Evolutionary conservation across 2,329 filamentous ascomycete genomes (phyloP).

Genomic region (Exophiala phaeomuriformis): DNA sequence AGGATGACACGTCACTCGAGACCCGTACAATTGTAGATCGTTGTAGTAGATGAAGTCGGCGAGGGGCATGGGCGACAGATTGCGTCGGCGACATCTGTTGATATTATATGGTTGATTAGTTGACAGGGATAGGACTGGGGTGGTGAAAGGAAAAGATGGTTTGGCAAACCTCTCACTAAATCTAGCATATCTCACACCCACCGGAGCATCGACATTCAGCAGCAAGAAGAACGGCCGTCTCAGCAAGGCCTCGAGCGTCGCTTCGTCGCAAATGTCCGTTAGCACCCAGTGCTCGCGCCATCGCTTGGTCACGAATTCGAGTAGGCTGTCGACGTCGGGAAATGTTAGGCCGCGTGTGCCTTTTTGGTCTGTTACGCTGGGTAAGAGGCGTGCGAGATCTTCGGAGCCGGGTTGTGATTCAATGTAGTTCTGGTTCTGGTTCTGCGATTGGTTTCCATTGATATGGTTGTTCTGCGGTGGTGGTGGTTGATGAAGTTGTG

Average conservation of each 20-base stretch:
- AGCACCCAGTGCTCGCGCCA: conserved; percentile 84
- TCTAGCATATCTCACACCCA: conserved; percentile 74
- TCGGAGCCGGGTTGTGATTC: not conserved
- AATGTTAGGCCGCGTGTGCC: conserved; percentile 27
- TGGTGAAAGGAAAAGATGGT: no score
- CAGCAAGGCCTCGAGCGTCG: conserved; percentile 64
- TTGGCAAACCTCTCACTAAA: conserved; percentile 51
- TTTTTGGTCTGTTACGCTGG: conserved; percentile 25
- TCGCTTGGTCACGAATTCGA: conserved; percentile 76
- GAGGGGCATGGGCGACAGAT: conserved; percentile 47
- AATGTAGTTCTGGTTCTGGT: not conserved
- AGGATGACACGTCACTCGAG: conserved; percentile 30
- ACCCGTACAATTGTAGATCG: conserved; percentile 68
- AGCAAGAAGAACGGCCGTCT: conserved; percentile 88
- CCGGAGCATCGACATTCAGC: conserved; percentile 82
- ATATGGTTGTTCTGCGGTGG: not conserved
- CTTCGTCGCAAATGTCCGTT: conserved; percentile 69
- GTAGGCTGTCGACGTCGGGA: conserved; percentile 54
- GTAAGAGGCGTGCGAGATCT: conserved; percentile 18
- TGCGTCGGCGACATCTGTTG: conserved; percentile 43
- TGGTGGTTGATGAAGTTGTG: conserved; percentile 31
- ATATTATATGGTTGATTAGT: no score
- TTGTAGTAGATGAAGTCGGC: conserved; percentile 55
- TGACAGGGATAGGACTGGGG: not conserved
- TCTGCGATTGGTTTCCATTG: not conserved